Conservation (phyloP, 352 stramenopile species). For the Pythium rishiriense region DNA sequence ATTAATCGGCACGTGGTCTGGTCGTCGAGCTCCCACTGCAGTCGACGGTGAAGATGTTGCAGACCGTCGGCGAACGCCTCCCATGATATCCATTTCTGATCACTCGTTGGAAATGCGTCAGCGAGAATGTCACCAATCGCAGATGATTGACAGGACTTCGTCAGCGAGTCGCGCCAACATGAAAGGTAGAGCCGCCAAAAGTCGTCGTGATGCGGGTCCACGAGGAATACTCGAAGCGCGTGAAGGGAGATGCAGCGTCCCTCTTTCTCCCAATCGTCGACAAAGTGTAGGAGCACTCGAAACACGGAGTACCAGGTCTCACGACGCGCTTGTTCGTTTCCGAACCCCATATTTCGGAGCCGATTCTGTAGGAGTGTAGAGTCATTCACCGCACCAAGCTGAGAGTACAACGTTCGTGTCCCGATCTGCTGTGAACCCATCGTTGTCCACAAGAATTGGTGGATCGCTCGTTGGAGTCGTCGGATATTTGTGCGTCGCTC, state of each 20-base stretch:
- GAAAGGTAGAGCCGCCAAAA: conserved; percentile 22
- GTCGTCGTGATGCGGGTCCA: conserved; percentile 16
- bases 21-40: neutral
- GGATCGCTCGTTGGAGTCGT: neutral
- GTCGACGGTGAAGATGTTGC: neutral
- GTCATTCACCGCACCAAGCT: neutral
- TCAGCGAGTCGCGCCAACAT: conserved; percentile 6
- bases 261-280: neutral
- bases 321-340: neutral
- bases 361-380: neutral
- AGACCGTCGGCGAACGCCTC: neutral
- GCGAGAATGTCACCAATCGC: neutral
- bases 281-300: neutral
- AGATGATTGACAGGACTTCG: neutral
- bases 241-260: conserved; percentile 4
- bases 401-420: conserved; percentile 4
- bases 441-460: conserved; percentile 16
- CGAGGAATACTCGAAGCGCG: conserved; percentile 13
- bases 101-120: neutral
- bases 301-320: conserved; percentile 19
- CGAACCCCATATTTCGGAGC: conserved; percentile 2
- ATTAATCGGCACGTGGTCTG: neutral
- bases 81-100: neutral
- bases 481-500: neutral
- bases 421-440: neutral